Percentiles rank a stretch among this genome's conserved stretches.
phyloP scores from a whole-genome alignment of 2,329 filamentous ascomycete genomes.

The Sporothrix pallida region DNA sequence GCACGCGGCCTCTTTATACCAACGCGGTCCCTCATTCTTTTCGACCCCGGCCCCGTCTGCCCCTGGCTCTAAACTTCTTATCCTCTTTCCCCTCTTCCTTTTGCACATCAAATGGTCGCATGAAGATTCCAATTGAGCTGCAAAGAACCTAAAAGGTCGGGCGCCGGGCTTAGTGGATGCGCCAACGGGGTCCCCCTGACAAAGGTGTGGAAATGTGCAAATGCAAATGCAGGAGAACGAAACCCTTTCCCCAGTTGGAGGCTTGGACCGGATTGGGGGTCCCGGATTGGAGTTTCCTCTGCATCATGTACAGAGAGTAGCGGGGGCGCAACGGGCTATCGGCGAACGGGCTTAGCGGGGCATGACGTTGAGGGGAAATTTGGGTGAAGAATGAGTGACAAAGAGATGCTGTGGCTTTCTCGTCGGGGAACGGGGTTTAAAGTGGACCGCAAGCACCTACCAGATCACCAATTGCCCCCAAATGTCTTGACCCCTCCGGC shows the following conservation, averaged over 20 bases:
- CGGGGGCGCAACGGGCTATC: background rate
- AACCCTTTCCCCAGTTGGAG: slow-evolving; percentile 1
- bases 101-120: background rate
- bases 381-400: background rate
- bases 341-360: slow-evolving; percentile 5
- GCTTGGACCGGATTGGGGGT: background rate
- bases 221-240: background rate
- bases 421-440: slow-evolving; percentile 1
- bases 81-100: background rate
- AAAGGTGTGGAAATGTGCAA: background rate
- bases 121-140: slow-evolving; percentile 4
- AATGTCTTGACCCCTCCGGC: background rate
- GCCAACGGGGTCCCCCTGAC: background rate
- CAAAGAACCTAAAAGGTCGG: background rate
- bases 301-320: background rate
- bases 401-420: background rate
- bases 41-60: background rate
- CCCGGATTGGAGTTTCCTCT: background rate
- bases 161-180: background rate
- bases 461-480: background rate
- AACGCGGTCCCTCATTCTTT: background rate
- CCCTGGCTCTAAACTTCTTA: background rate
- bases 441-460: background rate
- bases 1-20: slow-evolving; percentile 12
- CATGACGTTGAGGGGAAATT: background rate